Percentiles rank a stretch among this genome's conserved stretches.
Evolutionary conservation across 257 asterid genomes (phyloP).

Genomic region (Petunia secreta): DNA sequence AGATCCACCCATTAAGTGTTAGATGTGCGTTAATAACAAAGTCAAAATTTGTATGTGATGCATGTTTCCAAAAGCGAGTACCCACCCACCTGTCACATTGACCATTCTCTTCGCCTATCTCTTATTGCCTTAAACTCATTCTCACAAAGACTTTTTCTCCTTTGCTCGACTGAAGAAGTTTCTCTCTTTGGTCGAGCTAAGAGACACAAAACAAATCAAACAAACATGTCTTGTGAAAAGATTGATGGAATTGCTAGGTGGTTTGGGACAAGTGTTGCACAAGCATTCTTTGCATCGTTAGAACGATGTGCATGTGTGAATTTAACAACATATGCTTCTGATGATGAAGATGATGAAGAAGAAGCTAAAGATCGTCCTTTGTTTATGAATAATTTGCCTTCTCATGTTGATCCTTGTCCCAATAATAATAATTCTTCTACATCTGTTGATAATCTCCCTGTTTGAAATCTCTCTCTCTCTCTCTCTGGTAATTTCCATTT

Average conservation of each 20-base stretch:
- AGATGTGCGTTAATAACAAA: no score
- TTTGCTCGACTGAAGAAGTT: no score
- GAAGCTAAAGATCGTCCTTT: conserved; percentile 92
- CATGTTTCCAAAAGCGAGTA: no score
- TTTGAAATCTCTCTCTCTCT: conserved; percentile 14
- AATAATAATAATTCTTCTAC: conserved; percentile 33
- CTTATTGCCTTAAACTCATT: no score
- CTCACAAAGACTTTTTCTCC: no score
- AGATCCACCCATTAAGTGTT: no score
- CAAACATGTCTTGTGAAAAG: conserved; percentile 54
- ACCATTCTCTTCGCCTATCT: no score
- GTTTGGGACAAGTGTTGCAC: conserved; percentile 81
- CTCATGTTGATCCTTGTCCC: conserved; percentile 49
- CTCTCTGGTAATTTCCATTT: neutral
- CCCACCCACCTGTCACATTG: no score
- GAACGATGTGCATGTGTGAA: conserved; percentile 94
- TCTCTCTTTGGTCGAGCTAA: neutral
- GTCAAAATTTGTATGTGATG: no score
- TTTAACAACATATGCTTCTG: conserved; percentile 76
- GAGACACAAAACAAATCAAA: conserved; percentile 32
- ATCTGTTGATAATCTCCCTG: conserved; percentile 58
- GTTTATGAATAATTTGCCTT: conserved; percentile 57
- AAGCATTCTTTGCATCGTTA: conserved; percentile 88
- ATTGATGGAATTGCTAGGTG: conserved; percentile 86
- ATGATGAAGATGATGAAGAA: conserved; percentile 65